Evolutionary conservation across 495 filamentous ascomycete genomes (phyloP).

Genomic region (Rhypophila decipiens): DNA sequence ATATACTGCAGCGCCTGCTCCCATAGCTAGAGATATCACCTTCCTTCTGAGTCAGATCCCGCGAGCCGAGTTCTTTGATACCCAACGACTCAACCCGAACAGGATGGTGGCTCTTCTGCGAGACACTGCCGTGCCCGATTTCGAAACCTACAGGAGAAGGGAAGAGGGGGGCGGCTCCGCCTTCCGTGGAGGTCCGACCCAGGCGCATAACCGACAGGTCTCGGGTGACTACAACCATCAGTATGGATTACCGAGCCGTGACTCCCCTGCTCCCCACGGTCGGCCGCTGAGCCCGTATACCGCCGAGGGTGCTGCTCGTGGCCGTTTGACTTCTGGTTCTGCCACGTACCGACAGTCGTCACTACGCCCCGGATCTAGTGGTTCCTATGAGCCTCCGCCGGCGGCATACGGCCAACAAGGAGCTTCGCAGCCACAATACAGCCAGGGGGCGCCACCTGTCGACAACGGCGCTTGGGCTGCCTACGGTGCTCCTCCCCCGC

Average conservation of each 20-base stretch:
- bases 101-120: constrained; percentile 69
- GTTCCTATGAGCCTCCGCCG: constrained; percentile 41
- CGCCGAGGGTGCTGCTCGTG: constrained; percentile 11
- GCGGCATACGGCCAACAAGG: constrained; percentile 25
- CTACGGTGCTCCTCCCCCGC: constrained; percentile 8
- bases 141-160: constrained; percentile 36
- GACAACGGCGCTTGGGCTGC: constrained; percentile 2
- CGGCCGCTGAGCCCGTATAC: constrained; percentile 34
- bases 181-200: constrained; percentile 28
- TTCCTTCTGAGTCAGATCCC: constrained; percentile 82
- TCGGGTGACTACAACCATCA: constrained; percentile 26
- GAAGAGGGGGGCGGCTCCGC: constrained; percentile 8
- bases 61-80: constrained; percentile 61
- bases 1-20: constrained; percentile 26
- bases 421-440: constrained; percentile 1
- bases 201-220: constrained; percentile 26
- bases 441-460: not conserved
- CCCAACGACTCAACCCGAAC: constrained; percentile 58
- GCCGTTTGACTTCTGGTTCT: constrained; percentile 21
- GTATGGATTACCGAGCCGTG: constrained; percentile 27
- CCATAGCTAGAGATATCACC: constrained; percentile 71
- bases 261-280: constrained; percentile 32
- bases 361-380: constrained; percentile 35
- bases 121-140: constrained; percentile 56
- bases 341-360: constrained; percentile 37